phyloP scores from a whole-genome alignment of 129 eudicot genomes.

The Chrysanthemum seticuspe region DNA sequence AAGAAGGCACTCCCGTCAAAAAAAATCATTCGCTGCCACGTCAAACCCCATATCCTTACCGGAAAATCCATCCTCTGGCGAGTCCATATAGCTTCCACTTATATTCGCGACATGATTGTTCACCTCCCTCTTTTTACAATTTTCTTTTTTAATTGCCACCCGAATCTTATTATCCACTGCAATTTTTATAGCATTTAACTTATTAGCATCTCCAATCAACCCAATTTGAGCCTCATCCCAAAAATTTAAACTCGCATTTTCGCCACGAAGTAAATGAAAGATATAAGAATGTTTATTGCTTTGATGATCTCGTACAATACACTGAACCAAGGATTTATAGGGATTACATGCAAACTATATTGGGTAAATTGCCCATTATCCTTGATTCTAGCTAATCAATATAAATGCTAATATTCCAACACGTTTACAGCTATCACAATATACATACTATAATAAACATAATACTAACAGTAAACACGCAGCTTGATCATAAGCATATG shows the following conservation, averaged over 20 bases:
- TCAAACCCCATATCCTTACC: conserved; percentile 15
- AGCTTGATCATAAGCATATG: conserved; percentile 82
- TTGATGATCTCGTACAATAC: too few relatives aligned
- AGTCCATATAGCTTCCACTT: conserved; percentile 4
- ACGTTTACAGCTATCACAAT: too few relatives aligned
- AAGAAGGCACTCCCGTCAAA: too few relatives aligned
- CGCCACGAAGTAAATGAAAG: conserved; percentile 48
- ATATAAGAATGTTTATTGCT: too few relatives aligned
- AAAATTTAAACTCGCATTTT: conserved; percentile 71
- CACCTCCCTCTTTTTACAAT: conserved; percentile 26
- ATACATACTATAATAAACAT: too few relatives aligned
- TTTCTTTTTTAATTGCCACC: conserved; percentile 54
- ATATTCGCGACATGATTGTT: not conserved
- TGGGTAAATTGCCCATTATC: too few relatives aligned
- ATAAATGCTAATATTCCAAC: too few relatives aligned
- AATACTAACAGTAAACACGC: conserved; percentile 42
- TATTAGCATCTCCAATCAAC: conserved; percentile 41
- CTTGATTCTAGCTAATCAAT: too few relatives aligned
- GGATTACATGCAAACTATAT: too few relatives aligned
- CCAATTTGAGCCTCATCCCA: conserved; percentile 46
- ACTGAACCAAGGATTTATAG: too few relatives aligned
- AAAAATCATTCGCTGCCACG: too few relatives aligned
- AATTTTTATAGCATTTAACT: conserved; percentile 41
- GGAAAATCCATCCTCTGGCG: conserved; percentile 39
- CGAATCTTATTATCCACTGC: conserved; percentile 70